A percentile compares a stretch with the other conserved stretches of the same genome.
Evolutionary conservation across 108 stramenopile genomes (phyloP).

Genomic region (Nitzschia sp.): DNA sequence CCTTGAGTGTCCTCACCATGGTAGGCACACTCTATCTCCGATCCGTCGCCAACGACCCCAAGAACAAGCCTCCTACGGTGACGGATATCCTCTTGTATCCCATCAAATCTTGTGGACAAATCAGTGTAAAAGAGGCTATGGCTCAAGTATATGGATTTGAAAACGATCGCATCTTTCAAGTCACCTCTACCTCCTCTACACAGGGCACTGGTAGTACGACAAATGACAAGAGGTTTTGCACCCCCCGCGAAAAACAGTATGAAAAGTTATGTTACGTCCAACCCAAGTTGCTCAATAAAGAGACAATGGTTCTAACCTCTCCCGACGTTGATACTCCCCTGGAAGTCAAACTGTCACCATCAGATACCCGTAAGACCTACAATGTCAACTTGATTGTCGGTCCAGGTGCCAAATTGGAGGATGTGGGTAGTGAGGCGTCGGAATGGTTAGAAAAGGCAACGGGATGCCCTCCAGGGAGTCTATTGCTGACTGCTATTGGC

Average conservation of each 20-base stretch:
- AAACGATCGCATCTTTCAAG: constrained; percentile 48
- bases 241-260: constrained; percentile 32
- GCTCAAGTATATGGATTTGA: constrained; percentile 35
- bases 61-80: background rate
- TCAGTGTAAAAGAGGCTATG: constrained; percentile 13
- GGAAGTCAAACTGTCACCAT: background rate
- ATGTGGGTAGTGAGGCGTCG: constrained; percentile 36
- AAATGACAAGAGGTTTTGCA: constrained; percentile 29
- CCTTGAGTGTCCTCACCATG: background rate
- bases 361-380: background rate
- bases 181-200: too few species aligned
- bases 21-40: background rate
- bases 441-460: constrained; percentile 37
- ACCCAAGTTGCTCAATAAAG: constrained; percentile 17
- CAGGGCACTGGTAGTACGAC: background rate
- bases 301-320: background rate
- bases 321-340: background rate
- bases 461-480: constrained; percentile 14
- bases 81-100: constrained; percentile 35
- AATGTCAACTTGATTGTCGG: constrained; percentile 12
- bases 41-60: background rate
- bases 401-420: constrained; percentile 16
- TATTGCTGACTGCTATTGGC: constrained; percentile 31
- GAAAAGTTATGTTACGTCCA: constrained; percentile 42
- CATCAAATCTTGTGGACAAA: constrained; percentile 46